Conservation (phyloP, 495 filamentous ascomycete species). For the Podospora bellae-mahoneyi region DNA sequence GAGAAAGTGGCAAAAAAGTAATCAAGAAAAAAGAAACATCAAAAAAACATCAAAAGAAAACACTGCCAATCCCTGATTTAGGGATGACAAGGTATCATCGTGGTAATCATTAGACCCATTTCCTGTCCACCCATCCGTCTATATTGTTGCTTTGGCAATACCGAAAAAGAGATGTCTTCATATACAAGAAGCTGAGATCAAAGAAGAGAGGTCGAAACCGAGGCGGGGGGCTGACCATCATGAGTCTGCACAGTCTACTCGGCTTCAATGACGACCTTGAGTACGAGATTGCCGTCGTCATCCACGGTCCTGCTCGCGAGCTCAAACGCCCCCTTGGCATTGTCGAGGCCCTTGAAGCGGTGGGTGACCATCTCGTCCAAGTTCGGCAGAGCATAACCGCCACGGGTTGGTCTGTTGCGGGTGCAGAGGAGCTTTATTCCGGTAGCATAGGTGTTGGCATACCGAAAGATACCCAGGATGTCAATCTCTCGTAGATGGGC, state of each 20-base stretch:
- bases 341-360: constrained; percentile 62
- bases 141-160: constrained; percentile 6
- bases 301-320: constrained; percentile 81
- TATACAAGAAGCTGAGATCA: constrained; percentile 19
- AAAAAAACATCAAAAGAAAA: neutral
- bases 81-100: constrained; percentile 2
- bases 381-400: constrained; percentile 55
- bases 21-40: neutral
- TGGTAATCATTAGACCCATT: neutral
- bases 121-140: neutral
- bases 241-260: constrained; percentile 15
- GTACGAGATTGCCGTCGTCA: constrained; percentile 68
- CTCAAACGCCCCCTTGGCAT: constrained; percentile 66
- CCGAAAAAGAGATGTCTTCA: constrained; percentile 12
- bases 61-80: neutral
- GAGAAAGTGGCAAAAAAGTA: neutral
- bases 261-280: constrained; percentile 79
- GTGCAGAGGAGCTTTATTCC: constrained; percentile 66
- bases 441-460: constrained; percentile 81
- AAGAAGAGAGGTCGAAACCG: neutral
- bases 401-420: constrained; percentile 46
- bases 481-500: constrained; percentile 87
- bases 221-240: neutral
- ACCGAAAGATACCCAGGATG: constrained; percentile 87
- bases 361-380: constrained; percentile 74